A percentile compares a stretch with the other conserved stretches of the same genome.
Evolutionary conservation across 305 asterid genomes (phyloP).

Genomic region (Ajuga reptans): DNA sequence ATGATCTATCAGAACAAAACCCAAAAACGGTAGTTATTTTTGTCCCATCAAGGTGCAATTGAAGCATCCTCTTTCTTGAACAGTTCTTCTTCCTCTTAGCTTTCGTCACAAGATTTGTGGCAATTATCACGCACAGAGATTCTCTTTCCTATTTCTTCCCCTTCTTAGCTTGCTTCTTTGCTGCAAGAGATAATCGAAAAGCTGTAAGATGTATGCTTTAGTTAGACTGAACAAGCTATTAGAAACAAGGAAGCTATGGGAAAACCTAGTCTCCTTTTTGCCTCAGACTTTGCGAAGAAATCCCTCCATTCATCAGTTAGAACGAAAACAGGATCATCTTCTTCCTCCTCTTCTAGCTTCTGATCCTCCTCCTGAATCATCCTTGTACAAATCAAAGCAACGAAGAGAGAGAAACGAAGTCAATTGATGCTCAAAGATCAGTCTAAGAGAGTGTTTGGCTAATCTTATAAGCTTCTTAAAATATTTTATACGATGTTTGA

Average conservation of each 20-base stretch:
- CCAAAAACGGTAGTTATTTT: neutral
- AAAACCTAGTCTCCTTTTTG: constrained; percentile 60
- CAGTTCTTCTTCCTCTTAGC: neutral
- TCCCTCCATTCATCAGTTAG: constrained; percentile 88
- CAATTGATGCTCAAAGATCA: neutral
- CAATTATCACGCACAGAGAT: neutral
- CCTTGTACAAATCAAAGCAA: constrained; percentile 21
- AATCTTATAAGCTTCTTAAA: too few species aligned
- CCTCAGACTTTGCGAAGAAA: constrained; percentile 82
- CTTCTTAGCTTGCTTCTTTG: constrained; percentile 48
- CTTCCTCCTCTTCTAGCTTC: constrained; percentile 39
- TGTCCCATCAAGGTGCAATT: neutral
- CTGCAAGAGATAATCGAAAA: constrained; percentile 29
- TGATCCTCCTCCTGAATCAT: constrained; percentile 29
- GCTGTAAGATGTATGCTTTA: constrained; percentile 19
- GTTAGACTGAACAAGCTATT: neutral
- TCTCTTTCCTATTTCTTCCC: constrained; percentile 29
- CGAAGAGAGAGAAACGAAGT: neutral
- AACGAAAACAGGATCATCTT: constrained; percentile 59
- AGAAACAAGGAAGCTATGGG: neutral
- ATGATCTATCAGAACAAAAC: too few species aligned
- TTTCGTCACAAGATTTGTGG: neutral
- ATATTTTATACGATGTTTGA: too few species aligned
- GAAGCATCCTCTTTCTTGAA: neutral
- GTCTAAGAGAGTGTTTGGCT: too few species aligned